Percentiles rank a stretch among this genome's conserved stretches.
These are phyloP conservation scores for Candida koratica DNA, from an alignment of 805 yeast species.

Conservation along the genomic window DNA sequence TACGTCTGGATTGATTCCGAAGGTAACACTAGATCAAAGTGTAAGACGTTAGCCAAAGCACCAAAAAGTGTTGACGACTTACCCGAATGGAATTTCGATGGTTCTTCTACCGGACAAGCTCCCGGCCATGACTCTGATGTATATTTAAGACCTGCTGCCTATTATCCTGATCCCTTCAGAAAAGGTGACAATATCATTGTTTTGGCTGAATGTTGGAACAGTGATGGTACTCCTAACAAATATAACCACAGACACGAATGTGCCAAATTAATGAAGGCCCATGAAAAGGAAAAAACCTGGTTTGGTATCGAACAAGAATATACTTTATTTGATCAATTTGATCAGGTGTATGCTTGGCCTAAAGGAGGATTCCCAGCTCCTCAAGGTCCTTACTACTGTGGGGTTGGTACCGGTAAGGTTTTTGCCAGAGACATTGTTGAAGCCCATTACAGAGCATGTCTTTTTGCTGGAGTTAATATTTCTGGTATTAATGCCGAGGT, in stretches of 20 bases:
- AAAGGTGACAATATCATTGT: slow-evolving; percentile 96
- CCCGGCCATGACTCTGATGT: slow-evolving; percentile 97
- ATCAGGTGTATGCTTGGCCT: slow-evolving; percentile 97
- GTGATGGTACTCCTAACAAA: slow-evolving; percentile 98
- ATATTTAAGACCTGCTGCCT: slow-evolving; percentile 92
- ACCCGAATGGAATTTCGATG: slow-evolving; percentile 99
- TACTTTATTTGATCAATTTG: slow-evolving; percentile 89
- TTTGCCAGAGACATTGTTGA: slow-evolving; percentile 97
- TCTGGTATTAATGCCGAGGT: slow-evolving; percentile 99
- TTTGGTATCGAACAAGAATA: slow-evolving; percentile 99
- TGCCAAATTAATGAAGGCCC: slow-evolving; percentile 91
- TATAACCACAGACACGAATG: slow-evolving; percentile 97
- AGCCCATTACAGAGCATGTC: slow-evolving; percentile 98
- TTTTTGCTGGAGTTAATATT: slow-evolving; percentile 83
- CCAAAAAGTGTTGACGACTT: slow-evolving; percentile 76
- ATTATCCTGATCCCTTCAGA: slow-evolving; percentile 96
- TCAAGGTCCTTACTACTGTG: slow-evolving; percentile 99
- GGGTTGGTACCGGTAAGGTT: slow-evolving; percentile 98
- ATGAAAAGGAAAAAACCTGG: slow-evolving; percentile 82
- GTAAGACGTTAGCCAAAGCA: slow-evolving; percentile 73
- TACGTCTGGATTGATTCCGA: slow-evolving; percentile 97
- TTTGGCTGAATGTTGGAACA: slow-evolving; percentile 94
- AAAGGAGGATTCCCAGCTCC: slow-evolving; percentile 99
- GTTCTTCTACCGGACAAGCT: slow-evolving; percentile 97
- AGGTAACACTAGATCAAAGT: slow-evolving; percentile 89